Evolutionary conservation across 768 basidiomycete species (phyloP), one percentile per base, ranked within the genome.

Genomic region (Termitomyces bulborhizus): DNA sequence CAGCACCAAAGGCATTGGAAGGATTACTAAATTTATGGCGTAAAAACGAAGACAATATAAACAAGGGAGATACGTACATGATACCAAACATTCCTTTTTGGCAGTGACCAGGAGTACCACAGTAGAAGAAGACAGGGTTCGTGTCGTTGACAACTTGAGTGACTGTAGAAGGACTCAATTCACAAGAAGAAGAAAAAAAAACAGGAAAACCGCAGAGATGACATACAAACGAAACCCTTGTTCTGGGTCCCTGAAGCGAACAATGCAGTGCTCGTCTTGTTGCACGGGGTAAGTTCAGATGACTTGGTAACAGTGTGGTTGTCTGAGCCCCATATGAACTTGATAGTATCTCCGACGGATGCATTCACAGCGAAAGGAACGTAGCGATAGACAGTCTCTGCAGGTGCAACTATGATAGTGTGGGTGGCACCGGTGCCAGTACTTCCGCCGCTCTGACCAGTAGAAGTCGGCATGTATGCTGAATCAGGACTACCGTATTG

Each of bases 51-150:
- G 31, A 16, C 40, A 42, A 4, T n/a, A 12, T 16, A 7, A 46
- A 32, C 36, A 42, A 34, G 45, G 24, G 39, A 21, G 11, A 34
- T 18, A 66, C 72, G 56, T 63, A 81, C 79, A 88, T 83, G 71
- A 87, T 79, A 71, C 87, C 88, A 66, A 89, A 92, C 88, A 92
- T 92, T 63, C 89, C 90, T 77, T 88, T 84, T 66, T 81, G 68
- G 67, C 90, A 92, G 68, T 93, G 90, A 54, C 62, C 70, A 43
- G 85, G 81, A 46, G 81, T 80, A 58, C 73, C 82, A 69, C 89
- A 92, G 76, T 83, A 86, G 82, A 76, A 89, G 81, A 78, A 90
- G 53, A 75, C 76, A n/a, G 87, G 78, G 63, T 82, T 76, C 50
- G 87, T 89, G 69, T 81, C 77, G 69, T 89, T 90, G 68, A 90